phyloP scores from a whole-genome alignment of 2,329 filamentous ascomycete species.

The Paradendryphiella salina region DNA sequence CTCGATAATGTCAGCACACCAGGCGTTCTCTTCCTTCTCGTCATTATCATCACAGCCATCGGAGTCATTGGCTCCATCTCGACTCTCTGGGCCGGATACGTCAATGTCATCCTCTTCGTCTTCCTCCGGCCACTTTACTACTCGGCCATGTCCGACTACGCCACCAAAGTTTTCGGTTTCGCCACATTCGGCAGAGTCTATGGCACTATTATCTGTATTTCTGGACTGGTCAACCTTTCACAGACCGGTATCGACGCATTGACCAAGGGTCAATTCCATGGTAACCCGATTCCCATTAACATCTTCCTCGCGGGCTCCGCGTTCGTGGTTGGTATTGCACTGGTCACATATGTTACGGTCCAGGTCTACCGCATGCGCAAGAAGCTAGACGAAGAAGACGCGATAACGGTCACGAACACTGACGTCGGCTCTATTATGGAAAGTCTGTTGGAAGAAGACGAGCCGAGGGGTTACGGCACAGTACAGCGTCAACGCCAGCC shows the following conservation, averaged over 20 bases:
- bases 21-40: constrained; percentile 69
- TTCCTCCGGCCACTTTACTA: constrained; percentile 87
- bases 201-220: constrained; percentile 81
- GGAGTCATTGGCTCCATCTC: constrained; percentile 75
- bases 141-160: constrained; percentile 84
- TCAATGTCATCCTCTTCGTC: constrained; percentile 76
- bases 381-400: constrained; percentile 42
- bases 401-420: constrained; percentile 66
- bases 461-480: constrained; percentile 34
- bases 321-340: constrained; percentile 62
- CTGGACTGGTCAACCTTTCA: constrained; percentile 78
- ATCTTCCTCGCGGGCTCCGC: constrained; percentile 64
- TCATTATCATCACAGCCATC: constrained; percentile 69
- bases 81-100: constrained; percentile 69
- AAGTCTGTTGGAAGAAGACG: constrained; percentile 44
- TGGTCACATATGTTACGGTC: constrained; percentile 56
- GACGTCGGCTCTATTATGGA: constrained; percentile 66
- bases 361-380: constrained; percentile 39
- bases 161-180: constrained; percentile 89
- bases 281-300: constrained; percentile 78
- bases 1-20: constrained; percentile 75
- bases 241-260: constrained; percentile 78
- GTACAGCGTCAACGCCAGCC: constrained; percentile 22
- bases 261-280: constrained; percentile 70
- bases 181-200: constrained; percentile 88